Percentiles rank a stretch among this genome's conserved stretches.
These are phyloP conservation scores for Oemleria cerasiformis DNA, from an alignment of 306 rosid genomes.

Conservation along the genomic window DNA sequence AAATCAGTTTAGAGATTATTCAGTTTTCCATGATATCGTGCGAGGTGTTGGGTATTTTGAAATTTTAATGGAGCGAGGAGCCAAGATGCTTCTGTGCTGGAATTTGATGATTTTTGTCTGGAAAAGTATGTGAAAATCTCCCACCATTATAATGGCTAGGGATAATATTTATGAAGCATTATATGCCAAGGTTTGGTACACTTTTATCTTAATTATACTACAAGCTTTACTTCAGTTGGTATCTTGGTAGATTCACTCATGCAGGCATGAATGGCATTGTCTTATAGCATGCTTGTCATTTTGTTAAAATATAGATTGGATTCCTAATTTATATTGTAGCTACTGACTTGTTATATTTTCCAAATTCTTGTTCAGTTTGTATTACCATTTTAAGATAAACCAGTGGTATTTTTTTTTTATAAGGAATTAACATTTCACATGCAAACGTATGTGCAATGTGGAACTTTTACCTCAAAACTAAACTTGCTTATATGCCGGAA, in stretches of 20 bases:
- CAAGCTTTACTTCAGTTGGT: neutral
- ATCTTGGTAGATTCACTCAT: neutral
- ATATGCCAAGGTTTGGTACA: neutral
- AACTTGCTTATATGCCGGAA: neutral
- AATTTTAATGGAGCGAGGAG: neutral
- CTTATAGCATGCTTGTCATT: neutral
- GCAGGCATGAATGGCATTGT: neutral
- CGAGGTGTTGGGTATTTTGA: neutral
- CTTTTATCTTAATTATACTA: neutral
- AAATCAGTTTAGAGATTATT: neutral
- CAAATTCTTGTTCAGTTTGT: no score
- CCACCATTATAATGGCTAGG: neutral
- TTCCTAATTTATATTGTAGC: neutral
- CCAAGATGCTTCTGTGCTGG: no score
- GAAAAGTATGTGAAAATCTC: neutral
- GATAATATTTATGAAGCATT: neutral
- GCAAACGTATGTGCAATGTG: neutral
- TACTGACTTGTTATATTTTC: neutral
- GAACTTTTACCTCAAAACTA: neutral
- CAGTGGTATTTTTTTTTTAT: neutral
- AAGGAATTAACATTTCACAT: neutral
- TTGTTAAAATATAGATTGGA: neutral
- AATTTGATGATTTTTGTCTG: neutral
- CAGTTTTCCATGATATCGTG: neutral
- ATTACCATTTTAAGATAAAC: no score